A percentile compares a stretch with the other conserved stretches of the same genome.
These are phyloP conservation scores for Sarocladiaceae sp. DNA, from an alignment of 2,329 filamentous ascomycete species.

Conservation along the genomic window DNA sequence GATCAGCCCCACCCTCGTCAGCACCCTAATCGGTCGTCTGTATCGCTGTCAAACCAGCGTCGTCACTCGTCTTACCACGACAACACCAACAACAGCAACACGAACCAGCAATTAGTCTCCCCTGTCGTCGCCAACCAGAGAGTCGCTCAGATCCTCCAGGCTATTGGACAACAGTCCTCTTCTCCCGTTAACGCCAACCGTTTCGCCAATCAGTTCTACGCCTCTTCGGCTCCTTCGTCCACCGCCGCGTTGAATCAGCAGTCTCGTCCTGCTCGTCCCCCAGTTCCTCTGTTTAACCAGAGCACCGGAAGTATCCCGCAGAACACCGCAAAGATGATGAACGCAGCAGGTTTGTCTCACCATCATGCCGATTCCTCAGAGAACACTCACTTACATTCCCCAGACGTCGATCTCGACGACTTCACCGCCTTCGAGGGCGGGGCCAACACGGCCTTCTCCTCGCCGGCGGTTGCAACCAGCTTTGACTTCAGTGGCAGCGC, in stretches of 20 bases:
- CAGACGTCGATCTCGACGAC: slow-evolving; percentile 57
- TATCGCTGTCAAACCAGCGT: slow-evolving; percentile 34
- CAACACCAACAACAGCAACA: slow-evolving; percentile 27
- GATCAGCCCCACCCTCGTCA: slow-evolving; percentile 42
- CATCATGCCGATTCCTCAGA: neutral
- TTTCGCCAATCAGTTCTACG: slow-evolving; percentile 61
- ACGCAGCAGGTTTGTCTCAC: slow-evolving; percentile 33
- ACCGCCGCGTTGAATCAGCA: slow-evolving; percentile 53
- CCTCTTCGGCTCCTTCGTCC: slow-evolving; percentile 61
- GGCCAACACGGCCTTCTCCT: slow-evolving; percentile 47
- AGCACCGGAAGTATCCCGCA: slow-evolving; percentile 49
- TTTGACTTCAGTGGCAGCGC: slow-evolving; percentile 47
- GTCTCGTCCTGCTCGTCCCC: slow-evolving; percentile 53
- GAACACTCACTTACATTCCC: slow-evolving; percentile 26
- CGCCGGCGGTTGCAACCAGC: slow-evolving; percentile 44
- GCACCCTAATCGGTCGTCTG: slow-evolving; percentile 32
- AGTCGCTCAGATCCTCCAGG: slow-evolving; percentile 55
- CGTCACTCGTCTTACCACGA: slow-evolving; percentile 38
- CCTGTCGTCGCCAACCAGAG: slow-evolving; percentile 51
- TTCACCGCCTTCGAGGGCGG: slow-evolving; percentile 53
- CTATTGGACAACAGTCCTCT: slow-evolving; percentile 48
- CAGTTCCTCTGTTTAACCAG: slow-evolving; percentile 69
- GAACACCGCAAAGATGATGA: slow-evolving; percentile 37
- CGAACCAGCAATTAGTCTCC: slow-evolving; percentile 33
- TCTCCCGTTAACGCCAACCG: slow-evolving; percentile 52